Evolutionary conservation across 2,329 filamentous ascomycete species (phyloP).

Genomic region (Ophiostoma populinum): DNA sequence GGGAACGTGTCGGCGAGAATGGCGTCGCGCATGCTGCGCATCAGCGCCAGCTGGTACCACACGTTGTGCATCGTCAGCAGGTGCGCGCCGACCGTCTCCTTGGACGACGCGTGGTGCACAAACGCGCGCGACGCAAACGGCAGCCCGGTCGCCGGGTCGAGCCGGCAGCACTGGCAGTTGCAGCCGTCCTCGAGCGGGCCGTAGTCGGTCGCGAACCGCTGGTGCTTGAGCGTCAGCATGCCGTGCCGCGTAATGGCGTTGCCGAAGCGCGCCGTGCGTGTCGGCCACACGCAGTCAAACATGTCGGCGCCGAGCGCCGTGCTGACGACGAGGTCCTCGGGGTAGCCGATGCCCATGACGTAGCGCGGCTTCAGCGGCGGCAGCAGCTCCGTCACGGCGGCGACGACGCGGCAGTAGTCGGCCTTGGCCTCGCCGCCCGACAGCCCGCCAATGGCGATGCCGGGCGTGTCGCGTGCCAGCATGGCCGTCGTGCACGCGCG

Average conservation of each 20-base stretch:
- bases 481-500: conserved; percentile 71
- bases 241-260: conserved; percentile 76
- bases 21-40: conserved; percentile 56
- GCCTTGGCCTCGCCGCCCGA: conserved; percentile 90
- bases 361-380: conserved; percentile 92
- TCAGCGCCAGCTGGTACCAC: conserved; percentile 74
- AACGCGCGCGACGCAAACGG: conserved; percentile 75
- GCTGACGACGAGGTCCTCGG: conserved; percentile 86
- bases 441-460: conserved; percentile 88
- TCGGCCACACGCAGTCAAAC: conserved; percentile 99
- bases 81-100: conserved; percentile 83
- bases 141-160: conserved; percentile 30
- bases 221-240: conserved; percentile 69
- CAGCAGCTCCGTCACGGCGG: conserved; percentile 66
- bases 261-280: conserved; percentile 85
- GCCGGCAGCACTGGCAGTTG: conserved; percentile 59
- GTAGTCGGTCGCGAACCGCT: conserved; percentile 63
- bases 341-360: conserved; percentile 97
- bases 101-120: conserved; percentile 77
- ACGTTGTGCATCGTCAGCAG: conserved; percentile 90
- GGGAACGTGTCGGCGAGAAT: conserved; percentile 73
- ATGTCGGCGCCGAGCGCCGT: conserved; percentile 92
- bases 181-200: conserved; percentile 69
- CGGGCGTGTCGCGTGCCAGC: conserved; percentile 79
- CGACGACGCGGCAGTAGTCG: conserved; percentile 81